These are phyloP conservation scores for Wickerhamomyces xylosicus DNA, from an alignment of 805 yeast species.

Conservation along the genomic window DNA sequence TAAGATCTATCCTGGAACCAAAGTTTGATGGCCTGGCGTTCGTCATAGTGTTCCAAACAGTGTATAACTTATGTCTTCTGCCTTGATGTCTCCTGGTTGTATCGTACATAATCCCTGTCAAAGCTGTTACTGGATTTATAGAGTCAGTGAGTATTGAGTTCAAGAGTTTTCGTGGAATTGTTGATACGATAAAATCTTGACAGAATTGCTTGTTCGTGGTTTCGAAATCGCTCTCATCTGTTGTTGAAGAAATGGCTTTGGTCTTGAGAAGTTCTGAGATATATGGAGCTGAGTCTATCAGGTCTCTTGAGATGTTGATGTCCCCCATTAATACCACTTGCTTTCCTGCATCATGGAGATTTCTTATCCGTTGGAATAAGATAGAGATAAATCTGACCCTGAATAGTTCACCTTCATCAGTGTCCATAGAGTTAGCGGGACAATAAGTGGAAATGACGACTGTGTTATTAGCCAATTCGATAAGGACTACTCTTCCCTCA, in stretches of 20 bases:
- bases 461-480: constrained; percentile 56
- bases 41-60: constrained; percentile 83
- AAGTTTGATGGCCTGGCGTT: constrained; percentile 72
- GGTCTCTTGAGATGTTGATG: constrained; percentile 69
- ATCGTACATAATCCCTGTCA: constrained; percentile 41
- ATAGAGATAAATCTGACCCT: constrained; percentile 47
- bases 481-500: constrained; percentile 76
- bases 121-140: constrained; percentile 16
- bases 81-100: constrained; percentile 48
- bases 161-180: constrained; percentile 33
- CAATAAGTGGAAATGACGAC: constrained; percentile 69
- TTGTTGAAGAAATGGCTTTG: constrained; percentile 20
- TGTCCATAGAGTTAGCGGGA: constrained; percentile 78
- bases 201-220: constrained; percentile 22
- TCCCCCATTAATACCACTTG: constrained; percentile 81
- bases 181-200: constrained; percentile 26
- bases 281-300: constrained; percentile 74
- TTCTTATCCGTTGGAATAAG: constrained; percentile 51
- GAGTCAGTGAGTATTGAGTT: constrained; percentile 33
- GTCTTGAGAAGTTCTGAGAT: constrained; percentile 35
- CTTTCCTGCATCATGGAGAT: constrained; percentile 47
- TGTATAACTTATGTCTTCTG: constrained; percentile 56
- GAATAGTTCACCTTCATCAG: constrained; percentile 54
- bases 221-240: constrained; percentile 23
- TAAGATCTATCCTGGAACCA: constrained; percentile 83